Percentiles rank a stretch among this genome's conserved stretches.
phyloP scores from a whole-genome alignment of 1,284 basidiomycete species.

The Waitea zeae region DNA sequence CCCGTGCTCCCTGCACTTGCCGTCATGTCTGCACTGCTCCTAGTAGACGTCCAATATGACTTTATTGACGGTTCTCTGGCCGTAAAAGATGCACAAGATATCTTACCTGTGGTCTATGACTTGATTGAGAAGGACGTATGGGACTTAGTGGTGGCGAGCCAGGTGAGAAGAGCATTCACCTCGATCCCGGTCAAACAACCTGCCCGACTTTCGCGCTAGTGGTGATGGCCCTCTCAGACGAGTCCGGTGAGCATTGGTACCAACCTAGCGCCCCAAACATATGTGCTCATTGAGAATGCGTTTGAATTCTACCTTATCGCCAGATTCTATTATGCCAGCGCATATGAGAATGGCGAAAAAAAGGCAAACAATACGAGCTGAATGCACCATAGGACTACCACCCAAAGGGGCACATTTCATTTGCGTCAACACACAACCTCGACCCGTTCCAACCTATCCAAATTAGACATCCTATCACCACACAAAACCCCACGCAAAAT shows the following conservation, averaged over 20 bases:
- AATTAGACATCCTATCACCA: slow-evolving; percentile 4
- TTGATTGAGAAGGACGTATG: slow-evolving; percentile 5
- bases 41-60: slow-evolving; percentile 8
- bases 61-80: slow-evolving; percentile 8
- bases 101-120: slow-evolving; percentile 6
- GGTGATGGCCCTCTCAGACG: no score
- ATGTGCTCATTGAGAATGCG: neutral
- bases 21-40: slow-evolving; percentile 5
- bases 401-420: slow-evolving; percentile 7
- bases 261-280: no score
- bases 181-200: neutral
- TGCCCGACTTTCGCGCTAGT: neutral
- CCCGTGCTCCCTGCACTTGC: no score
- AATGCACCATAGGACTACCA: slow-evolving; percentile 9
- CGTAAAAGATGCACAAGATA: slow-evolving; percentile 5
- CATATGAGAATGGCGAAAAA: no score
- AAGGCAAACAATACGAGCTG: no score
- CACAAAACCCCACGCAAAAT: neutral
- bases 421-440: slow-evolving; percentile 5
- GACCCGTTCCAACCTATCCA: slow-evolving; percentile 5
- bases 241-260: no score
- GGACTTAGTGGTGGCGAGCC: slow-evolving; percentile 7
- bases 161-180: slow-evolving; percentile 3
- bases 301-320: no score
- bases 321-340: no score